phyloP scores from a whole-genome alignment of 495 filamentous ascomycete species.

The Filosporella fistucella region DNA sequence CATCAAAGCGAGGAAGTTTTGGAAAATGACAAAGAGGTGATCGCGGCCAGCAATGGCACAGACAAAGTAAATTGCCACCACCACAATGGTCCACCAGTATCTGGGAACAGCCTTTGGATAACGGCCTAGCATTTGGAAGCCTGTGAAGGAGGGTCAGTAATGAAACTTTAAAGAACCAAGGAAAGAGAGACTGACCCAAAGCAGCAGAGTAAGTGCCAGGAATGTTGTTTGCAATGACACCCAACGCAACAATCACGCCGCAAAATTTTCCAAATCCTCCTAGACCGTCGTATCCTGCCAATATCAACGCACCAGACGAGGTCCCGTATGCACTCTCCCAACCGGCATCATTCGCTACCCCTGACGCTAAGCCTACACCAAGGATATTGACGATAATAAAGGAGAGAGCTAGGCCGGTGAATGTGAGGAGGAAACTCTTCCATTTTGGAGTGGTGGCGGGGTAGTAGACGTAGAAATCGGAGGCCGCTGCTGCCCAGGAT shows the following conservation, averaged over 20 bases:
- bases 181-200: too few relatives aligned
- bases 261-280: conserved; percentile 68
- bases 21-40: conserved; percentile 57
- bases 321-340: conserved; percentile 51
- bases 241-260: conserved; percentile 63
- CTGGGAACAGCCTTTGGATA: neutral
- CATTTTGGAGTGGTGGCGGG: conserved; percentile 42
- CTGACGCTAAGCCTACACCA: conserved; percentile 63
- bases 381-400: conserved; percentile 57
- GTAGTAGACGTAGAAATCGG: conserved; percentile 58
- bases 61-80: conserved; percentile 28
- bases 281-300: conserved; percentile 57
- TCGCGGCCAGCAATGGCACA: conserved; percentile 59
- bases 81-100: neutral
- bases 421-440: conserved; percentile 44
- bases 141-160: too few relatives aligned
- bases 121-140: conserved; percentile 5
- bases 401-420: conserved; percentile 41
- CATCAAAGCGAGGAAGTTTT: conserved; percentile 70
- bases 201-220: conserved; percentile 66
- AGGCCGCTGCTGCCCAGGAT: conserved; percentile 50
- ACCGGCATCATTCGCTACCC: conserved; percentile 41
- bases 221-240: conserved; percentile 66
- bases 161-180: too few relatives aligned
- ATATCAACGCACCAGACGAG: conserved; percentile 63